phyloP scores from a whole-genome alignment of 2,329 filamentous ascomycete genomes.

The Sarocladium strictum region DNA sequence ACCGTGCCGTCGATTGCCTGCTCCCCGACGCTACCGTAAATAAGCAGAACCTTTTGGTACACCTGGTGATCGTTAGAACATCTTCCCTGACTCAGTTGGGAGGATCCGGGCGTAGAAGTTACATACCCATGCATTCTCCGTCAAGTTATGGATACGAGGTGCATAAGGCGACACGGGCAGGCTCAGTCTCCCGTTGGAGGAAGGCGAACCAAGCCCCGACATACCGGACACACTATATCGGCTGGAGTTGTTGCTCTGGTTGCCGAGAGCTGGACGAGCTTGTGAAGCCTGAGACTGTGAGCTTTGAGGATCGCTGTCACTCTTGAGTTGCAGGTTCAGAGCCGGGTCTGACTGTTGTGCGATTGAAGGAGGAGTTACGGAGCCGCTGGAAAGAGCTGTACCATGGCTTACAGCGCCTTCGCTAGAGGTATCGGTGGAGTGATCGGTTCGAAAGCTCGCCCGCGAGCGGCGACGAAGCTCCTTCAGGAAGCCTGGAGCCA shows the following conservation, averaged over 20 bases:
- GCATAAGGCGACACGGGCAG: conserved; percentile 71
- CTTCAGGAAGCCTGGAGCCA: conserved; percentile 34
- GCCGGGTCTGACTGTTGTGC: conserved; percentile 60
- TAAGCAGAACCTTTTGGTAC: conserved; percentile 81
- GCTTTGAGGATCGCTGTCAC: conserved; percentile 20
- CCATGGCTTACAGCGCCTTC: conserved; percentile 48
- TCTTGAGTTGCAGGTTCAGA: conserved; percentile 55
- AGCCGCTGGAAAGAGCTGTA: conserved; percentile 60
- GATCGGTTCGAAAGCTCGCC: conserved; percentile 63
- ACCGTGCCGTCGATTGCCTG: conserved; percentile 71
- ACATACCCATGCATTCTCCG: conserved; percentile 78
- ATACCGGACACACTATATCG: conserved; percentile 61
- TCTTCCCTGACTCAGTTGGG: background rate
- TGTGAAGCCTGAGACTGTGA: conserved; percentile 12
- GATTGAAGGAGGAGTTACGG: conserved; percentile 69
- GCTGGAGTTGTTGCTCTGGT: conserved; percentile 36
- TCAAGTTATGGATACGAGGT: conserved; percentile 71
- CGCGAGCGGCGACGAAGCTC: conserved; percentile 71
- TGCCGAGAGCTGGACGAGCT: conserved; percentile 31
- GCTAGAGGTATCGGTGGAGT: conserved; percentile 56
- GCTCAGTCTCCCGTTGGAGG: conserved; percentile 46
- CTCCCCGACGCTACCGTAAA: conserved; percentile 78
- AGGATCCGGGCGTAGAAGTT: background rate
- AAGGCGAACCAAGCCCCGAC: conserved; percentile 53
- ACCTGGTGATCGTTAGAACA: conserved; percentile 47